Base-by-base conservation (phyloP, 495 filamentous ascomycete genomes). In the Elasticomyces elasticus region DNA sequence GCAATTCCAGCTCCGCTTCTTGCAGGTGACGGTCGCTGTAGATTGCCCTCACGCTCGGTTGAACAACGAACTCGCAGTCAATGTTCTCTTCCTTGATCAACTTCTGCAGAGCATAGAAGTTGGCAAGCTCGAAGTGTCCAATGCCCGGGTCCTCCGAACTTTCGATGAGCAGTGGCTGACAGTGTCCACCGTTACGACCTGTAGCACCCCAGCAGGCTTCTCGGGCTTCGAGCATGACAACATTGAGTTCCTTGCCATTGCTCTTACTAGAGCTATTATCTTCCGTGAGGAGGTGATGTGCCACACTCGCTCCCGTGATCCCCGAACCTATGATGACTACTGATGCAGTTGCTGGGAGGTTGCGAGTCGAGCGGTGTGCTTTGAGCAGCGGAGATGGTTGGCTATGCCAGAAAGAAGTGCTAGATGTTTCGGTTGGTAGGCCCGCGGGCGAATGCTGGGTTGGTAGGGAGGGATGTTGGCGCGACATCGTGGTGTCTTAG, bases 201-300 rank as follows among this genome's bases (percentile, higher is more conserved):
- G 88, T 92, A 17, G 87, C 88, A 15, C 88, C 88, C 71, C 76
- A 87, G 63, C 85, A 89, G 9, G 82, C 79, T 66, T 86, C 81
- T 46, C 87, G 74, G 5, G 87, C 86, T 67, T 94, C 88, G 1
- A 94, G 71, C 74, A 92, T 82, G 0, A 88, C 74, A 0, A 89
- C 66, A 9, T 68, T 74, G 47, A 68, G 56, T 1, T 54, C 61
- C 1, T 58, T 65, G 26, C 12, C 23, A 9, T 2, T 42, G 2
- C 31, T 20, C 9, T 45, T 51, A 17, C 40, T 37, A 22, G 1
- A 62, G 49, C 60, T 51, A 45, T 64, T 65, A 51, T 71, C 66
- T 56, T 20, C 12, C 33, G 76, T 68, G 37, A 75, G 62, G 5
- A 94, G 67, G 31, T 80, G 82, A 15, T 77, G 70, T 1, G 86